phyloP scores from a whole-genome alignment of 2,329 filamentous ascomycete species.

The Akanthomyces uredinophilus region DNA sequence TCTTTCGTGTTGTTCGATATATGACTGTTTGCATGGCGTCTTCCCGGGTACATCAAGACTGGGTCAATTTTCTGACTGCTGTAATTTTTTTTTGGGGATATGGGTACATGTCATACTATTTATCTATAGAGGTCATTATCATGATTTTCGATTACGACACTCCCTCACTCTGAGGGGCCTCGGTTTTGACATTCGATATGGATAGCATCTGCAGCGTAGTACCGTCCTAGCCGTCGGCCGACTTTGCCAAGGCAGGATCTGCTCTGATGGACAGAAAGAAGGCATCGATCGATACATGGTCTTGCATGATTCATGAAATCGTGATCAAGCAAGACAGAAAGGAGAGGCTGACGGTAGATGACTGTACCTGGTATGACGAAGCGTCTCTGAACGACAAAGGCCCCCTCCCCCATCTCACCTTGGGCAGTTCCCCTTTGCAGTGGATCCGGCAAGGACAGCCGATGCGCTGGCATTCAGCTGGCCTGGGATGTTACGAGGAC shows the following conservation, averaged over 20 bases:
- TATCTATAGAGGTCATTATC: neutral
- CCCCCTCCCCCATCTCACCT: neutral
- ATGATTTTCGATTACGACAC: no score
- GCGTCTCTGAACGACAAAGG: neutral
- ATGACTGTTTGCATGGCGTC: conserved; percentile 3
- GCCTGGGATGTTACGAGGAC: neutral
- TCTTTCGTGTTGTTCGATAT: neutral
- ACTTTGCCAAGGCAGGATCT: neutral
- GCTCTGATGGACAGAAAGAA: neutral
- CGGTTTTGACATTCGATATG: no score
- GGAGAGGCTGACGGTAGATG: no score
- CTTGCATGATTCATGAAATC: no score
- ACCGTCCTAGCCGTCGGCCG: no score
- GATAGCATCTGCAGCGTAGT: no score
- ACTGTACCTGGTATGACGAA: neutral
- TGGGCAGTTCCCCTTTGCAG: neutral
- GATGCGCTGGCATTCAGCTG: neutral
- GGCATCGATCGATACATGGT: neutral
- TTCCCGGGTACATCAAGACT: neutral
- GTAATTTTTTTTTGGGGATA: neutral
- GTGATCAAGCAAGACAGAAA: neutral
- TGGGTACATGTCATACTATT: neutral
- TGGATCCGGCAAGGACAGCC: neutral
- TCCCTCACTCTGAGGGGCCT: no score
- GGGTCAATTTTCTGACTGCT: neutral